A percentile compares a stretch with the other conserved stretches of the same genome.
These are phyloP conservation scores for Mangifera indica DNA, from an alignment of 345 rosid species.

Conservation along the genomic window DNA sequence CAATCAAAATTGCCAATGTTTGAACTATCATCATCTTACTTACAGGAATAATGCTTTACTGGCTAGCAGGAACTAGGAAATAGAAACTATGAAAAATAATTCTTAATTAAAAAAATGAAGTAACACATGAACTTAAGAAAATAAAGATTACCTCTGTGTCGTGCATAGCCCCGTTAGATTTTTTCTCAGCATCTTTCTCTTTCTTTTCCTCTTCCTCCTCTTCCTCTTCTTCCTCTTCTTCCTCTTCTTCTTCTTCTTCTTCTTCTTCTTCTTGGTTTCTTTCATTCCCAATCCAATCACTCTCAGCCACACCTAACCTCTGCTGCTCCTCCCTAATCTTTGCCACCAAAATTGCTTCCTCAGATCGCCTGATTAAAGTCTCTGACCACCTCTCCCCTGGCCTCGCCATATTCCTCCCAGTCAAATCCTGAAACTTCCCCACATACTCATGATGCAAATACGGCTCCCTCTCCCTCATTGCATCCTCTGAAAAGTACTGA, in stretches of 20 bases:
- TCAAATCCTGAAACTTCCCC: slow-evolving; percentile 89
- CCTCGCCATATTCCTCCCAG: slow-evolving; percentile 78
- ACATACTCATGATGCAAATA: slow-evolving; percentile 92
- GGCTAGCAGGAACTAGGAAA: neutral
- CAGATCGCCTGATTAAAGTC: slow-evolving; percentile 81
- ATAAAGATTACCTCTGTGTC: slow-evolving; percentile 24
- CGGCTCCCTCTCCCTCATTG: slow-evolving; percentile 96
- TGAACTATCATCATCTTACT: neutral
- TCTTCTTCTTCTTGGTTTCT: slow-evolving; percentile 36
- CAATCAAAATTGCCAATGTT: neutral
- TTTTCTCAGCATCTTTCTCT: slow-evolving; percentile 32
- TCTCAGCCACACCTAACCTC: slow-evolving; percentile 77
- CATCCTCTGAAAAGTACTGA: slow-evolving; percentile 85
- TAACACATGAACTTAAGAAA: neutral
- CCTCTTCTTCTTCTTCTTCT: slow-evolving; percentile 56
- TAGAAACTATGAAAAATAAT: neutral
- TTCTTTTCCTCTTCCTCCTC: slow-evolving; percentile 37
- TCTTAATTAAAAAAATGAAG: neutral
- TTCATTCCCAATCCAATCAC: slow-evolving; percentile 79
- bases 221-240: slow-evolving; percentile 44
- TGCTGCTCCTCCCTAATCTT: slow-evolving; percentile 86
- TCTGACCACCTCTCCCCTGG: slow-evolving; percentile 98
- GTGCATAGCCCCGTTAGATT: slow-evolving; percentile 15
- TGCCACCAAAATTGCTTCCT: slow-evolving; percentile 72
- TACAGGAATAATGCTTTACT: neutral